These are phyloP conservation scores for Carex parvula DNA, from an alignment of 176 grass and related monocot species.

Conservation along the genomic window DNA sequence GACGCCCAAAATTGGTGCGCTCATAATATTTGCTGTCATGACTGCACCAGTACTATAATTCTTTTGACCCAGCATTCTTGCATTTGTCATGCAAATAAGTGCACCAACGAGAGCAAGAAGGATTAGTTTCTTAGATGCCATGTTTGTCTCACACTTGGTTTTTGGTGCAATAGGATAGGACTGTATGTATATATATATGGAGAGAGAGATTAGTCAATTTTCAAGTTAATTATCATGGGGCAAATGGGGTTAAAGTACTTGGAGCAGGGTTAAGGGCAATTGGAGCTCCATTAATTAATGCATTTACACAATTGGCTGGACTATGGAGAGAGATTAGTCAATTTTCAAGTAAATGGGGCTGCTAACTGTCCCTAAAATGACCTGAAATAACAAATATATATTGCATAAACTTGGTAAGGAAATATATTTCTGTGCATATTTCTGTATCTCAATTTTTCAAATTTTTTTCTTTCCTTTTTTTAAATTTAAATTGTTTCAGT, in stretches of 20 bases:
- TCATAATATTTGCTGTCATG: too few species aligned
- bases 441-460: background rate
- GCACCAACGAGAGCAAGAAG: too few species aligned
- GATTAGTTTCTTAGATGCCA: too few species aligned
- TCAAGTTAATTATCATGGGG: too few species aligned
- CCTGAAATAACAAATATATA: background rate
- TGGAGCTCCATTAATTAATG: background rate
- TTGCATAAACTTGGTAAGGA: background rate
- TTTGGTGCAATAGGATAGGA: too few species aligned
- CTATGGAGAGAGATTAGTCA: background rate
- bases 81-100: too few species aligned
- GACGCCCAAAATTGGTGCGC: too few species aligned
- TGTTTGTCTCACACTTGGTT: too few species aligned
- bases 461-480: background rate
- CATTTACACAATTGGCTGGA: background rate
- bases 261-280: background rate
- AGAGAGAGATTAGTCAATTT: too few species aligned
- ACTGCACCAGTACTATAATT: too few species aligned
- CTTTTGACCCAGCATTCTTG: too few species aligned
- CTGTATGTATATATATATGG: background rate
- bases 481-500: too few species aligned
- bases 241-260: background rate
- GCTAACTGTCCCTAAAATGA: conserved; percentile 14
- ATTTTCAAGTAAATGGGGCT: background rate
- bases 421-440: background rate